A percentile compares a stretch with the other conserved stretches of the same genome.
phyloP scores from a whole-genome alignment of 768 basidiomycete species.

The Cystobasidium onofrii region DNA sequence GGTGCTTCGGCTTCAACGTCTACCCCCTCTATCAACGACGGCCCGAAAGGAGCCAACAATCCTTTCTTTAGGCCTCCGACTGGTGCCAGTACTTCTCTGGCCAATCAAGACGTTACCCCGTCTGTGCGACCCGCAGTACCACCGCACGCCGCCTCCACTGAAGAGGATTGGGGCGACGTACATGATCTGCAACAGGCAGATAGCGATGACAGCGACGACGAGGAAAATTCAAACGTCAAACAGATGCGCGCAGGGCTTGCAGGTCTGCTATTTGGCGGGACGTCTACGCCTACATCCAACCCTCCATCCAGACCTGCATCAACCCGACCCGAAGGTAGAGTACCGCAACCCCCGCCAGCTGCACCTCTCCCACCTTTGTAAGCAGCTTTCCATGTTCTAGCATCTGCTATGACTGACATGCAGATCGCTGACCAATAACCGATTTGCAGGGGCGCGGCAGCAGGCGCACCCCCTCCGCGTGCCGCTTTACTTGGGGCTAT shows the following conservation, averaged over 20 bases:
- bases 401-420: neutral
- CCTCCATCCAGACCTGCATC: conserved; percentile 13
- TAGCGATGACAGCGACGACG: conserved; percentile 70
- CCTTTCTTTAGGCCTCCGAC: conserved; percentile 61
- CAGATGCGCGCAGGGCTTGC: conserved; percentile 57
- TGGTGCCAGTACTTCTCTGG: conserved; percentile 42
- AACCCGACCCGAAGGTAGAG: neutral
- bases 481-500: conserved; percentile 68
- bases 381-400: neutral
- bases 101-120: conserved; percentile 15
- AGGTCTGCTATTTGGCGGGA: conserved; percentile 64
- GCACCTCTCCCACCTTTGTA: conserved; percentile 25
- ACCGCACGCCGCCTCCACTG: conserved; percentile 1
- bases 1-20: conserved; percentile 47
- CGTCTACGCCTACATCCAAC: conserved; percentile 46
- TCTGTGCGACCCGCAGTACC: conserved; percentile 40
- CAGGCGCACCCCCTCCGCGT: conserved; percentile 41
- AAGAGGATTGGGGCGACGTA: conserved; percentile 57
- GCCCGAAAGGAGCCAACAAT: conserved; percentile 56
- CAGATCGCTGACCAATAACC: neutral
- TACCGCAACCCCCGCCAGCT: conserved; percentile 14
- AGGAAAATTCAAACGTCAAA: conserved; percentile 59
- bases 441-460: conserved; percentile 10
- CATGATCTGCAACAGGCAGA: conserved; percentile 57
- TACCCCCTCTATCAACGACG: conserved; percentile 45